phyloP scores from a whole-genome alignment of 2,329 filamentous ascomycete species.

The Emmonsia crescens region DNA sequence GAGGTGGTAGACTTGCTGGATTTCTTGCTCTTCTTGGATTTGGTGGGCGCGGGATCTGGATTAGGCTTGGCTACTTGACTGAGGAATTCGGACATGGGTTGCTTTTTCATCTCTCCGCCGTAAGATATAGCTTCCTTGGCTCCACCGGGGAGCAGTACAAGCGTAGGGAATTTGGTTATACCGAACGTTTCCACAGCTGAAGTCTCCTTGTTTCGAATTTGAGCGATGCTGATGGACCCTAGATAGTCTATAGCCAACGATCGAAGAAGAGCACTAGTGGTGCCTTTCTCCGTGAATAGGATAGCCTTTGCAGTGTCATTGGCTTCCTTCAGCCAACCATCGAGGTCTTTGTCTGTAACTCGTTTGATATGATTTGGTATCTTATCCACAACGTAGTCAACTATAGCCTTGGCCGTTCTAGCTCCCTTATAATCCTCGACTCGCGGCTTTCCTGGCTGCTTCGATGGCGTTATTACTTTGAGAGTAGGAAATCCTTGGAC shows the following conservation, averaged over 20 bases:
- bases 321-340: conserved; percentile 58
- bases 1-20: conserved; percentile 26
- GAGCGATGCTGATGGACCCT: conserved; percentile 65
- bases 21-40: conserved; percentile 20
- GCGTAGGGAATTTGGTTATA: conserved; percentile 64
- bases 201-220: conserved; percentile 72
- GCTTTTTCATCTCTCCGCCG: conserved; percentile 76
- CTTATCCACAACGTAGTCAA: conserved; percentile 71
- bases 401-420: conserved; percentile 74
- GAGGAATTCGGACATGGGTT: conserved; percentile 69
- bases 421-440: conserved; percentile 87
- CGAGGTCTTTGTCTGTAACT: conserved; percentile 67
- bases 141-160: conserved; percentile 67
- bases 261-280: conserved; percentile 70
- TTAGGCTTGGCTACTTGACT: conserved; percentile 70
- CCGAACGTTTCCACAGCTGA: conserved; percentile 62
- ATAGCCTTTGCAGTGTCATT: conserved; percentile 71
- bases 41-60: conserved; percentile 53
- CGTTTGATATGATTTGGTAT: conserved; percentile 87
- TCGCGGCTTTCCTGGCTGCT: conserved; percentile 65
- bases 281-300: conserved; percentile 87
- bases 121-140: conserved; percentile 61
- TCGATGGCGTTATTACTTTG: conserved; percentile 80
- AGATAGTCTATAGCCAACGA: conserved; percentile 86
- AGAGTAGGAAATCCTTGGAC: conserved; percentile 91